Base-by-base conservation (phyloP, 345 rosid species). In the Aethionema arabicum region DNA sequence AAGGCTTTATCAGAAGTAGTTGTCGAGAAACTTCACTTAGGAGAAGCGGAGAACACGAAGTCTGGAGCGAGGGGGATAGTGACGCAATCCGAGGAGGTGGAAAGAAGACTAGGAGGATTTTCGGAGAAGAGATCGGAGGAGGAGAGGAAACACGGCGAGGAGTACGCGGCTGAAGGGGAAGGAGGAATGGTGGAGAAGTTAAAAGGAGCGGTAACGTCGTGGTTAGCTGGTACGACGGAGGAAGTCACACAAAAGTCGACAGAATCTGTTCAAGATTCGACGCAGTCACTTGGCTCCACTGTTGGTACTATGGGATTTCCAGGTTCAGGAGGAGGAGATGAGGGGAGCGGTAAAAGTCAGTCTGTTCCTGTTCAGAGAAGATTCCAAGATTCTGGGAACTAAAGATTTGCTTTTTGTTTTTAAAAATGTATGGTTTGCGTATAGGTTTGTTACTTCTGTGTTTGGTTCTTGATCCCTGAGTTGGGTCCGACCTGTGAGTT, bases 1-100 rank as follows among this genome's bases (percentile, higher is more conserved):
- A 82, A 46, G 72, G 90, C 88, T 0, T 72, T 88, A 10, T 75
- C 90, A 1, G 83, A 86, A 46, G 72, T 83, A 42, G 86, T 88
- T 16, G 33, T 80, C 0, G 83, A 78, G 53, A 72, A 80, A 29
- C 65, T 82, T 68, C 77, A 69, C 7, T 70, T 43, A 65, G 67
- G 49, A 52, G 83, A 67, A 1, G 65, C 57, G 47, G 59, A 39
- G 27, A 32, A 50, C 4, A 38, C 56, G 13, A 54, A 41, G 42
- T 45, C 27, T 16, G 11, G 59, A 29, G 56, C 59, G 31, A 72
- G 33, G 33, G 87, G 70, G 40, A 76, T 27, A 13, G 81, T 83
- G 57, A 81, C 79, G 0, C 93, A 83, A 37, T 82, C 97, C 0
- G 83, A 76, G 69, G 82, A 83, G 72, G 90, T 77, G 53, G 74